Conservation (phyloP, 768 basidiomycete species). For the Lyophyllum decastes region DNA sequence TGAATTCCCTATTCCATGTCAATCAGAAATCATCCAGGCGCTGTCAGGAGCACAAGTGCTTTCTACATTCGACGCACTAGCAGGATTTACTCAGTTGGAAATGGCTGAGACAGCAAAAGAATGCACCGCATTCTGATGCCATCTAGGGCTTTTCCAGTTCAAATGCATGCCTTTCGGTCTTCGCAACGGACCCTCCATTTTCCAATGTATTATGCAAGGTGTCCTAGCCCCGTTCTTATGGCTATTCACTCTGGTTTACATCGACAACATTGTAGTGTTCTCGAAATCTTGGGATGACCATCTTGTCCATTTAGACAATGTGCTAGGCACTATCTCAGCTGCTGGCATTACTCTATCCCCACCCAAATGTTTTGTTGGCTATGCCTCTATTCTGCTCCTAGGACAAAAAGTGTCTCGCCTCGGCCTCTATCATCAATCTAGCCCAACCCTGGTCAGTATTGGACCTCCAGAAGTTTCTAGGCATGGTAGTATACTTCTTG, state of each 20-base stretch:
- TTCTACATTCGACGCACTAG: constrained; percentile 34
- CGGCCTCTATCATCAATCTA: constrained; percentile 31
- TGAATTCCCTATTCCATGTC: constrained; percentile 26
- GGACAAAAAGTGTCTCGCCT: constrained; percentile 41
- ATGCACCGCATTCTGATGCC: constrained; percentile 38
- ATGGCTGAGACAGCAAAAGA: constrained; percentile 27
- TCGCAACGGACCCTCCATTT: constrained; percentile 36
- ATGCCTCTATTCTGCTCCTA: constrained; percentile 31
- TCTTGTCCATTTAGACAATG: constrained; percentile 26
- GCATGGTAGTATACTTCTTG: constrained; percentile 40
- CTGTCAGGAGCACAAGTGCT: constrained; percentile 31
- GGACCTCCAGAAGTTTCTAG: constrained; percentile 34
- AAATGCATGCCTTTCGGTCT: constrained; percentile 41
- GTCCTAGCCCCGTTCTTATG: constrained; percentile 36
- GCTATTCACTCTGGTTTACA: constrained; percentile 41
- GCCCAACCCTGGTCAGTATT: constrained; percentile 23
- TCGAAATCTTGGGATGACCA: constrained; percentile 30
- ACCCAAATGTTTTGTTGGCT: constrained; percentile 34
- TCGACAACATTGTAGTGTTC: constrained; percentile 43
- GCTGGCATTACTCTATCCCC: constrained; percentile 34
- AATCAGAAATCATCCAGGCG: constrained; percentile 27
- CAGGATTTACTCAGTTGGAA: constrained; percentile 42
- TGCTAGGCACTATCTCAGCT: constrained; percentile 25
- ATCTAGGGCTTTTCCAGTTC: constrained; percentile 42
- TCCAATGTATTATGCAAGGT: constrained; percentile 42